Evolutionary conservation across 2,329 filamentous ascomycete species (phyloP).

Genomic region (Hymenoscyphus occultus): DNA sequence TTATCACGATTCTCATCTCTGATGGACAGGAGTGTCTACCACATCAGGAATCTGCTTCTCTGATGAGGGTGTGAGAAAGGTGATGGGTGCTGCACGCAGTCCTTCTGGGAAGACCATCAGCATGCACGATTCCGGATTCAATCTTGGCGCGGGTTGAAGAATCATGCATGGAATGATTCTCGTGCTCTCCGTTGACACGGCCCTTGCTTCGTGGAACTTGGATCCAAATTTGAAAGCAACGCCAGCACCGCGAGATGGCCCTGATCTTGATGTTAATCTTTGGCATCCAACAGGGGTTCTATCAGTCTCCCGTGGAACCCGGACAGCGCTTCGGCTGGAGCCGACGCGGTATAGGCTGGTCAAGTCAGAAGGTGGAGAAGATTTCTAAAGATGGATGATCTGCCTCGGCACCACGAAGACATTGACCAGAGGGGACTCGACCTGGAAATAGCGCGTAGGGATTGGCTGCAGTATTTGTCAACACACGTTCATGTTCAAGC

Average conservation of each 20-base stretch:
- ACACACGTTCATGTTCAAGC: not conserved
- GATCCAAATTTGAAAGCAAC: not conserved
- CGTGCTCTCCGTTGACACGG: not conserved
- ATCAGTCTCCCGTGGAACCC: not conserved
- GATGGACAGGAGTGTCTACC: not conserved
- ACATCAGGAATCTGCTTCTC: slow-evolving; percentile 1
- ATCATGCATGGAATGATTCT: slow-evolving; percentile 2
- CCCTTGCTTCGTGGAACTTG: slow-evolving; percentile 4
- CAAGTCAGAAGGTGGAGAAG: not conserved
- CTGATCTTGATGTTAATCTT: not conserved
- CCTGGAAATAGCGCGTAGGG: not conserved
- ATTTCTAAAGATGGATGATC: not conserved
- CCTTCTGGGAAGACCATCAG: not conserved
- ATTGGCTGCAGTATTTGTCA: not conserved
- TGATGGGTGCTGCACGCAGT: not conserved
- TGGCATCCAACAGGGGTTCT: not conserved
- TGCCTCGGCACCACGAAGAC: not conserved
- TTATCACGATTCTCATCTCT: not conserved
- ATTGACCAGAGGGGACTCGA: not conserved
- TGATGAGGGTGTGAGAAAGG: not conserved
- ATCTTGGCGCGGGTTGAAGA: not conserved
- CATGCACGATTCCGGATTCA: not conserved
- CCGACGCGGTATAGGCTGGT: not conserved
- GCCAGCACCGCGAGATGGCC: not conserved
- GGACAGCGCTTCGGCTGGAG: not conserved